phyloP scores from a whole-genome alignment of 441 rosid genomes.

The Syzygium malaccense region DNA sequence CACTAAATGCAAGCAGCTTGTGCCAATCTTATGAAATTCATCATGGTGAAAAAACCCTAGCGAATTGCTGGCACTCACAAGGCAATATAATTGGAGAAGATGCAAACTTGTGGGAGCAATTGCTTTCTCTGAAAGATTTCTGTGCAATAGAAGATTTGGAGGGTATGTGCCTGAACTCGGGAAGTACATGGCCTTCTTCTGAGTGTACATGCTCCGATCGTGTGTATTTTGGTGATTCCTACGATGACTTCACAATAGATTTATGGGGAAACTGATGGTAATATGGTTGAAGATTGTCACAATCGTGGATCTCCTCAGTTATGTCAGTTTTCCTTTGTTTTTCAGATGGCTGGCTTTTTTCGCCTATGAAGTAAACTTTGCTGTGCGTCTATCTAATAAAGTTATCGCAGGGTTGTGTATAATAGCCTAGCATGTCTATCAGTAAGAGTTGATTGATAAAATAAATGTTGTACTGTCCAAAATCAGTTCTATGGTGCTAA shows the following conservation, averaged over 20 bases:
- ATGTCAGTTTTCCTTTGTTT: not conserved
- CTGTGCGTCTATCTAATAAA: not conserved
- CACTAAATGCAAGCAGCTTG: not conserved
- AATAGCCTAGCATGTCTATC: not conserved
- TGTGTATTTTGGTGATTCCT: not conserved
- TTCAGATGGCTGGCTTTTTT: not conserved
- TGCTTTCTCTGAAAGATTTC: not conserved
- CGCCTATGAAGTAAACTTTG: not conserved
- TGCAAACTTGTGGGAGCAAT: not conserved
- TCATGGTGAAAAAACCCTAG: not conserved
- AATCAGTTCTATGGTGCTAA: not conserved
- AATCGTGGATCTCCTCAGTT: not conserved
- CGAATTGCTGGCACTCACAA: not conserved
- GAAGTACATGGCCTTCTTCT: not conserved
- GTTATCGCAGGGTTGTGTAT: not conserved
- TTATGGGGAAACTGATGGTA: not conserved
- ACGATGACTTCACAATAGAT: not conserved
- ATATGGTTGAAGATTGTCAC: not conserved
- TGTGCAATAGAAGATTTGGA: not conserved
- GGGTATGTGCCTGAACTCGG: not conserved
- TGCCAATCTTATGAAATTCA: not conserved
- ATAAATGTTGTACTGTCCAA: not conserved
- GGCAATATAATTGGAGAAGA: not conserved
- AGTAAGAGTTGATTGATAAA: not conserved
- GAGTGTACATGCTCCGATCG: accelerated